A percentile compares a stretch with the other conserved stretches of the same genome.
phyloP scores from a whole-genome alignment of 176 grass and related monocot genomes.

The Eleusine indica region DNA sequence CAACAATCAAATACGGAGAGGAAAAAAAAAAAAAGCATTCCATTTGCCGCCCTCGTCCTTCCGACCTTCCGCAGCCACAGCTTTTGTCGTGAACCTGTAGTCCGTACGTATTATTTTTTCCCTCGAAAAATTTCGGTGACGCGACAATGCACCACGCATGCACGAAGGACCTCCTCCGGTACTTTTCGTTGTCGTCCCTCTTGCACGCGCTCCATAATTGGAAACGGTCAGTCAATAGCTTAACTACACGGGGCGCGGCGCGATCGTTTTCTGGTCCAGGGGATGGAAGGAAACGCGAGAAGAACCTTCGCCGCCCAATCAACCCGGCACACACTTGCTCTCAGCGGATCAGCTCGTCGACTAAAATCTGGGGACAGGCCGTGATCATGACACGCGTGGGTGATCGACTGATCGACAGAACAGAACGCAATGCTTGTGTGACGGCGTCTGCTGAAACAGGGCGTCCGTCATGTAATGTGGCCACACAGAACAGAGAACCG shows the following conservation, averaged over 20 bases:
- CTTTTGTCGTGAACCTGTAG: neutral
- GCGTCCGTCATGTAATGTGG: neutral
- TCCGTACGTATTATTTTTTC: neutral
- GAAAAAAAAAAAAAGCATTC: neutral
- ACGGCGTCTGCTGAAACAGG: neutral
- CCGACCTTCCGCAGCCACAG: neutral
- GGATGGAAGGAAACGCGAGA: neutral
- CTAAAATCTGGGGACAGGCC: neutral
- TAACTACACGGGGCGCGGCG: neutral
- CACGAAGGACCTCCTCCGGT: neutral
- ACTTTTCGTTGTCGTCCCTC: neutral
- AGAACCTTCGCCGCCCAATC: neutral
- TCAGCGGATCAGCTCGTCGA: neutral
- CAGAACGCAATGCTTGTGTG: neutral
- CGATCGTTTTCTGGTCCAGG: neutral
- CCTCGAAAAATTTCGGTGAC: neutral
- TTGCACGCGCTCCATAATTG: neutral
- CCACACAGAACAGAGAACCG: neutral
- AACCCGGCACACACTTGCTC: neutral
- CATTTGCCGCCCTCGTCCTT: neutral
- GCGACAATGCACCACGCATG: neutral
- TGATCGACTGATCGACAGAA: neutral
- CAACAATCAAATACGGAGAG: neutral
- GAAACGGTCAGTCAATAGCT: slow-evolving; percentile 15
- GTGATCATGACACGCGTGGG: neutral